Evolutionary conservation across 2,329 filamentous ascomycete genomes (phyloP).

Genomic region (Plectosphaerella sp.): DNA sequence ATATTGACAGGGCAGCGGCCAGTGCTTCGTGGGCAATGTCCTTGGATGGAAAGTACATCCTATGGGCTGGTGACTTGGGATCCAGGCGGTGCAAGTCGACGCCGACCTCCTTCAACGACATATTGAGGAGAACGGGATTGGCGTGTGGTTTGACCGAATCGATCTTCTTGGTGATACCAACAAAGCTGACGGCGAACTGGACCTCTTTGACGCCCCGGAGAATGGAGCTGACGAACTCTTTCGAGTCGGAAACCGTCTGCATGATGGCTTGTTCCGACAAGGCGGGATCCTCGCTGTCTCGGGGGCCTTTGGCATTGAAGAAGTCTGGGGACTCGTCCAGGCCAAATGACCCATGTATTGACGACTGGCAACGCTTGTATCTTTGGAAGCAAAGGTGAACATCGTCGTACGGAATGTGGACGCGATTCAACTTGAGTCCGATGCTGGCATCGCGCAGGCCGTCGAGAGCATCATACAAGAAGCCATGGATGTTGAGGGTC

Average conservation of each 20-base stretch:
- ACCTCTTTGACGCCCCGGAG: conserved; percentile 92
- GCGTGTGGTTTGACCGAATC: conserved; percentile 62
- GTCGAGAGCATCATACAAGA: conserved; percentile 78
- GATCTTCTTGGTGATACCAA: conserved; percentile 80
- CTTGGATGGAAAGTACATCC: conserved; percentile 94
- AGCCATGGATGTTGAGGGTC: conserved; percentile 85
- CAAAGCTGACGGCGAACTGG: conserved; percentile 88
- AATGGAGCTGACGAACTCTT: conserved; percentile 86
- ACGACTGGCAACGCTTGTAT: conserved; percentile 42
- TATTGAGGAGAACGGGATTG: conserved; percentile 73
- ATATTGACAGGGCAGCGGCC: conserved; percentile 86
- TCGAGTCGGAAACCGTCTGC: conserved; percentile 83
- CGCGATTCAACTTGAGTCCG: conserved; percentile 81
- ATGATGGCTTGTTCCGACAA: conserved; percentile 56
- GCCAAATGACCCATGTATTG: conserved; percentile 24
- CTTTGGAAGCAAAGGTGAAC: conserved; percentile 58
- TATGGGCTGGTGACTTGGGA: conserved; percentile 86
- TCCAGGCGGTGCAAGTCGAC: conserved; percentile 90
- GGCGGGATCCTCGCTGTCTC: conserved; percentile 68
- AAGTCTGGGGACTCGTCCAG: conserved; percentile 47
- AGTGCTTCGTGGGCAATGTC: conserved; percentile 95
- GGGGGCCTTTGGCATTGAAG: conserved; percentile 67
- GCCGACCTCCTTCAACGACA: conserved; percentile 94
- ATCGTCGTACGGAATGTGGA: conserved; percentile 90
- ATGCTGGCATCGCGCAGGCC: conserved; percentile 88